These are phyloP conservation scores for Epicoccum sorghinum DNA, from an alignment of 2,329 filamentous ascomycete species.

Conservation along the genomic window DNA sequence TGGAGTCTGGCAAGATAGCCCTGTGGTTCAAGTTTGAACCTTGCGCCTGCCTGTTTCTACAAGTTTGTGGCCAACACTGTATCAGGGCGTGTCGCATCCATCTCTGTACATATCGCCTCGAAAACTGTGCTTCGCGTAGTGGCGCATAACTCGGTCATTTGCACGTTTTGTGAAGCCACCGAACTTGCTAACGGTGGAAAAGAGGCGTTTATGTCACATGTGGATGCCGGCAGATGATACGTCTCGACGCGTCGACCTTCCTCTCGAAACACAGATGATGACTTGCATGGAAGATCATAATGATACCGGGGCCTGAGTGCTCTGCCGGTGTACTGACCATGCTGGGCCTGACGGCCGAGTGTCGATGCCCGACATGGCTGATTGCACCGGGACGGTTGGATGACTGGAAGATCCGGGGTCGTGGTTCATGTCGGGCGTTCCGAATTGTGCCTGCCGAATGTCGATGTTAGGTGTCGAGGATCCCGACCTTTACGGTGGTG, in stretches of 20 bases:
- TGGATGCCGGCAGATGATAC: not conserved
- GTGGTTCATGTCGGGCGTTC: slow-evolving; percentile 6
- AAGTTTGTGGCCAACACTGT: slow-evolving; percentile 14
- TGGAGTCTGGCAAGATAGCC: slow-evolving; percentile 2
- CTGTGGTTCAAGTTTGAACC: not conserved
- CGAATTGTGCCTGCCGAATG: slow-evolving; percentile 1
- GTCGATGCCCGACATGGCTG: slow-evolving; percentile 19
- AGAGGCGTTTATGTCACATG: slow-evolving; percentile 9
- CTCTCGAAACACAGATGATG: slow-evolving; percentile 20
- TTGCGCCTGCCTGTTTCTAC: not conserved
- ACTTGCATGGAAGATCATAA: slow-evolving; percentile 19
- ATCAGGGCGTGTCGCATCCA: not conserved
- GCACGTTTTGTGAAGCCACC: slow-evolving; percentile 8
- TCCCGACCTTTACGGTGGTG: not conserved
- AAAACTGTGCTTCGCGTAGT: slow-evolving; percentile 14
- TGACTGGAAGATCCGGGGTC: slow-evolving; percentile 9
- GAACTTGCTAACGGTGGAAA: not conserved
- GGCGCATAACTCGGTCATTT: slow-evolving; percentile 27
- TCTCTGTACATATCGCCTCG: not conserved
- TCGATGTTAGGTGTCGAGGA: not conserved
- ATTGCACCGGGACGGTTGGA: slow-evolving; percentile 11
- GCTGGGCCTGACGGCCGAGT: slow-evolving; percentile 12
- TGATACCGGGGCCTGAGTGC: not conserved
- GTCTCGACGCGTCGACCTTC: slow-evolving; percentile 8
- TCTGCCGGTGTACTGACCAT: slow-evolving; percentile 4